A percentile compares a stretch with the other conserved stretches of the same genome.
phyloP scores from a whole-genome alignment of 169 alveolate genomes.

The Perkinsus marinus region DNA sequence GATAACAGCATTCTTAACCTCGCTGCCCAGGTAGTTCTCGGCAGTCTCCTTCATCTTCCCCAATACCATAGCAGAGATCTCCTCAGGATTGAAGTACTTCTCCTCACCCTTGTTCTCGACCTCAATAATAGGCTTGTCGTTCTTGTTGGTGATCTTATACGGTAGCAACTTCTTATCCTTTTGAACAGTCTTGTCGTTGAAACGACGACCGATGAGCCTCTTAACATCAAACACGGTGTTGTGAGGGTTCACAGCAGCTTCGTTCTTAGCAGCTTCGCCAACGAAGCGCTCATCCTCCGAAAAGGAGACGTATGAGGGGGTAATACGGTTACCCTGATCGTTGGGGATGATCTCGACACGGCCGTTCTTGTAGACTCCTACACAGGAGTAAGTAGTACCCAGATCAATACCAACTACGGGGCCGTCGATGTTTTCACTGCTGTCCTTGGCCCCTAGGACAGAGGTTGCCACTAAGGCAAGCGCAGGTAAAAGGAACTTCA shows the following conservation, averaged over 20 bases:
- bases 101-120: conserved; percentile 75
- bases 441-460: conserved; percentile 17
- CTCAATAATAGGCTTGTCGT: conserved; percentile 81
- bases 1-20: conserved; percentile 83
- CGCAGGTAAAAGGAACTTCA: neutral
- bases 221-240: conserved; percentile 94
- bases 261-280: conserved; percentile 96
- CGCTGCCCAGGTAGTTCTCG: conserved; percentile 86
- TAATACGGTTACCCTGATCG: conserved; percentile 84
- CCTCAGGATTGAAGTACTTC: conserved; percentile 92
- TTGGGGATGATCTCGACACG: conserved; percentile 88
- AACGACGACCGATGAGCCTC: conserved; percentile 94
- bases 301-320: conserved; percentile 94
- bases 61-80: conserved; percentile 93
- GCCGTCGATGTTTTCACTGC: conserved; percentile 50
- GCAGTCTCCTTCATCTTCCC: conserved; percentile 92
- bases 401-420: conserved; percentile 94
- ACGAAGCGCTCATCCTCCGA: conserved; percentile 84
- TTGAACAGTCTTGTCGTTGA: conserved; percentile 84
- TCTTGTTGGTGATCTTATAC: conserved; percentile 78
- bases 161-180: conserved; percentile 87
- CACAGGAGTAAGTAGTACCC: conserved; percentile 97
- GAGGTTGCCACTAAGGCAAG: neutral
- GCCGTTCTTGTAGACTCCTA: conserved; percentile 89
- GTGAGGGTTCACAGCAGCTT: conserved; percentile 84